These are phyloP conservation scores for Wallemia ichthyophaga DNA, from an alignment of 1,284 basidiomycete species.

Conservation along the genomic window DNA sequence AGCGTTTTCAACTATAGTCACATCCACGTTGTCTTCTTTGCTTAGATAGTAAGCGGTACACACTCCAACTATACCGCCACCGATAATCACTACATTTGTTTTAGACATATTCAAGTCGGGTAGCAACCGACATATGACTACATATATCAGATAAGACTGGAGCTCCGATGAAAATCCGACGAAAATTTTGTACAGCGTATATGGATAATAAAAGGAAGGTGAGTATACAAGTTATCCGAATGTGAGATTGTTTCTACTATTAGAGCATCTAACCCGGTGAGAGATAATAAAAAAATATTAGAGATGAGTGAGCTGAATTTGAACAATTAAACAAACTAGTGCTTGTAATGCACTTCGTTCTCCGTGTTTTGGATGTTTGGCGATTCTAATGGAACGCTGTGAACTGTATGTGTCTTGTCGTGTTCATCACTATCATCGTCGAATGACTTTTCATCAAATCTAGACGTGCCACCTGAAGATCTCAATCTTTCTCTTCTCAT, in stretches of 20 bases:
- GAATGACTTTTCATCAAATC: background rate
- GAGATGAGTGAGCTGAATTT: background rate
- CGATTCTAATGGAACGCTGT: background rate
- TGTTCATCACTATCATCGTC: background rate
- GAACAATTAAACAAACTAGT: background rate
- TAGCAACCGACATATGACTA: too few species aligned
- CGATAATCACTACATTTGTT: background rate
- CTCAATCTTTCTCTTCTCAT: background rate
- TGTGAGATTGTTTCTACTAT: background rate
- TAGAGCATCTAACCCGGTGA: background rate
- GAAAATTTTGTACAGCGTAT: too few species aligned
- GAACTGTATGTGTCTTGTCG: background rate
- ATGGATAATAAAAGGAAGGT: background rate
- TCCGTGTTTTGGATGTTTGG: background rate
- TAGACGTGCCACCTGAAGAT: background rate
- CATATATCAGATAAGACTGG: too few species aligned
- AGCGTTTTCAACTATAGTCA: background rate
- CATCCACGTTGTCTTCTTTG: background rate
- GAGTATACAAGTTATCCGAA: slow-evolving; percentile 1
- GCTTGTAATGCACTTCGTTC: slow-evolving; percentile 1
- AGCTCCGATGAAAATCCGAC: too few species aligned
- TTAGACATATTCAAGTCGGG: too few species aligned
- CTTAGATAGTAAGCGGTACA: background rate
- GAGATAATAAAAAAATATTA: background rate
- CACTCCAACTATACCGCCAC: background rate